Evolutionary conservation across 768 basidiomycete genomes (phyloP), one percentile per base, ranked within the genome.

Genomic region (Tulasnella sp.): DNA sequence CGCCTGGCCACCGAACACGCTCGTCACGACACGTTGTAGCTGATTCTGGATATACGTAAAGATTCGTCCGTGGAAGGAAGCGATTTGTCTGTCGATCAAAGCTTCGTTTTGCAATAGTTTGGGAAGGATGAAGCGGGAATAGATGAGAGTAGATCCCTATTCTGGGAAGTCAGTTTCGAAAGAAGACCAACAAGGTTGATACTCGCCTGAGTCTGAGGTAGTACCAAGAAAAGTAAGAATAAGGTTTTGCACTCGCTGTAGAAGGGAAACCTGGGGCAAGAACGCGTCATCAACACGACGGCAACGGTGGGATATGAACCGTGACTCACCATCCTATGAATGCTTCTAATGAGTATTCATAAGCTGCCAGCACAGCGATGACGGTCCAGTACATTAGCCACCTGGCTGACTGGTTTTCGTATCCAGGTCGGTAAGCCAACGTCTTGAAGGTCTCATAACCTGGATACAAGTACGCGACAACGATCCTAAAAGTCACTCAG

Each of bases 361-460:
- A 70, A 3, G 80, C 82, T 11, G 91, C 77, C 63, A 91, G 79
- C 65, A 83, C 63, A 6, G 70, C 72, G 2, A 73, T 64, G 9
- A 72, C 68, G 23, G 65, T 64, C 92, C 93, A 97, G 65, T 96
- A 97, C 87, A 91, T 93, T 51, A 97, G 75, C 91, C 93, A 96
- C 70, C 90, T 74, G 67, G 96, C 92, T 6, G 92, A 74, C 45
- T 90, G 87, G 48, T 76, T 78, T 63, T 89, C 86, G 1, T 84
- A 84, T 1, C 86, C 86, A 17, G 86, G 87, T 15, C 88, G 76
- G 63, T 86, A 81, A 34, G 85, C 84, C 27, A 97, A 77, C 0
- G 87, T 82, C 74, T 97, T 97, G 74, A 93, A 97, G 14, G 89
- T 92, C 32, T 90, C 86, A 71, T 97, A 97, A 19, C 84, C 87